Evolutionary conservation across 2,329 filamentous ascomycete genomes (phyloP).

Genomic region (Curvularia eragrostidis): DNA sequence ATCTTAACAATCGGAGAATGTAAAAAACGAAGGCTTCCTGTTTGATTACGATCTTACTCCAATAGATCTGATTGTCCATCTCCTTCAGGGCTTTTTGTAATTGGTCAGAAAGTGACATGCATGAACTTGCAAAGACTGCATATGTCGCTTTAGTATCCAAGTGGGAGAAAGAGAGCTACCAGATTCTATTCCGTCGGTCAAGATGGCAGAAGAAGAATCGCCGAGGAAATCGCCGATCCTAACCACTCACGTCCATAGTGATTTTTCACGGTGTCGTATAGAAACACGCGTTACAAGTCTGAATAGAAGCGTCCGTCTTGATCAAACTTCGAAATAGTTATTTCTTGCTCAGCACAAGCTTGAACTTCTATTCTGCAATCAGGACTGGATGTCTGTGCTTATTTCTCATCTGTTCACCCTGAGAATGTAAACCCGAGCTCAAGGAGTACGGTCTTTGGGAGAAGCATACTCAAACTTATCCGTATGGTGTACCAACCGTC

Average conservation of each 20-base stretch:
- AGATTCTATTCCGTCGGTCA: neutral
- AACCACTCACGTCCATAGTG: no score
- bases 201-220: no score
- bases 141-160: neutral
- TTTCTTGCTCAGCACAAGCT: neutral
- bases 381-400: neutral
- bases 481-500: conserved; percentile 73
- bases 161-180: neutral
- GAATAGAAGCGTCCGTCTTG: neutral
- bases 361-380: neutral
- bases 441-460: neutral
- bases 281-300: neutral
- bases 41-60: neutral
- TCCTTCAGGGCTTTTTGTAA: neutral
- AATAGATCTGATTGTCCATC: neutral
- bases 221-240: no score
- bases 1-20: no score
- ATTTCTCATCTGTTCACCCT: neutral
- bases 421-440: neutral
- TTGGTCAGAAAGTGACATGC: neutral
- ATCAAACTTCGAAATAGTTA: neutral
- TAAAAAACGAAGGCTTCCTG: no score
- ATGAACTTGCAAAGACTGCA: neutral
- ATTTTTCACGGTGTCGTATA: no score
- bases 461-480: conserved; percentile 12